Evolutionary conservation across 352 stramenopile genomes (phyloP).

Genomic region (Globisporangium paddicum): DNA sequence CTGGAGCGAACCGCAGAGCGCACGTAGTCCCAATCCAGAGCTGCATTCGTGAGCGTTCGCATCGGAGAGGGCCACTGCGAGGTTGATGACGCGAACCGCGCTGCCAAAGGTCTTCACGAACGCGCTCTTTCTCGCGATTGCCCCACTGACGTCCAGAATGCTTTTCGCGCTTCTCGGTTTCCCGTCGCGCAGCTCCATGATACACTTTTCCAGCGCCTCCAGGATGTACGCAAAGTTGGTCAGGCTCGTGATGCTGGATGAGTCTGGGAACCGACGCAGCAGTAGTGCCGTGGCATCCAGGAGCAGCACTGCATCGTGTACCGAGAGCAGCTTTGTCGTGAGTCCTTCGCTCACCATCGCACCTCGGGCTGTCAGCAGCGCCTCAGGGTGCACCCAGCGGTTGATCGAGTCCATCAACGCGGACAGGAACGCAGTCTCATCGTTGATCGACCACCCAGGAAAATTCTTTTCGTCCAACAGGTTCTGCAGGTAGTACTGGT

Average conservation of each 20-base stretch:
- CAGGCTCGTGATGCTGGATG: constrained; percentile 50
- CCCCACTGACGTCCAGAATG: constrained; percentile 49
- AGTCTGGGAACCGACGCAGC: constrained; percentile 69
- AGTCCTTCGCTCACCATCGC: constrained; percentile 34
- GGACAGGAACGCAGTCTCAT: constrained; percentile 67
- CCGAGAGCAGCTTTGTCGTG: constrained; percentile 57
- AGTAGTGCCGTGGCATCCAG: constrained; percentile 66
- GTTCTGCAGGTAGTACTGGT: constrained; percentile 88
- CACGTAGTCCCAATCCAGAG: constrained; percentile 62
- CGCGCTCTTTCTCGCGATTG: constrained; percentile 49
- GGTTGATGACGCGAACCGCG: constrained; percentile 73
- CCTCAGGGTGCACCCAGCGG: constrained; percentile 68
- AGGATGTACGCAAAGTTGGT: constrained; percentile 66
- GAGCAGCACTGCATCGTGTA: constrained; percentile 71
- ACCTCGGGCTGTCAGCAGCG: constrained; percentile 32
- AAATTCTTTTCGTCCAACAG: constrained; percentile 81
- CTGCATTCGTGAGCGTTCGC: constrained; percentile 75
- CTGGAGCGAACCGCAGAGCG: constrained; percentile 71
- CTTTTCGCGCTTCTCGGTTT: constrained; percentile 29
- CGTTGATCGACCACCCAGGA: constrained; percentile 87
- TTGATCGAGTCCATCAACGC: constrained; percentile 73
- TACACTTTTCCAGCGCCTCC: constrained; percentile 76
- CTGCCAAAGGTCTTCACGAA: constrained; percentile 70
- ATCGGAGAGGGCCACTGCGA: constrained; percentile 66
- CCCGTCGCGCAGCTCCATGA: constrained; percentile 63